phyloP scores from a whole-genome alignment of 2,329 filamentous ascomycete genomes.

The Knufia fluminis region DNA sequence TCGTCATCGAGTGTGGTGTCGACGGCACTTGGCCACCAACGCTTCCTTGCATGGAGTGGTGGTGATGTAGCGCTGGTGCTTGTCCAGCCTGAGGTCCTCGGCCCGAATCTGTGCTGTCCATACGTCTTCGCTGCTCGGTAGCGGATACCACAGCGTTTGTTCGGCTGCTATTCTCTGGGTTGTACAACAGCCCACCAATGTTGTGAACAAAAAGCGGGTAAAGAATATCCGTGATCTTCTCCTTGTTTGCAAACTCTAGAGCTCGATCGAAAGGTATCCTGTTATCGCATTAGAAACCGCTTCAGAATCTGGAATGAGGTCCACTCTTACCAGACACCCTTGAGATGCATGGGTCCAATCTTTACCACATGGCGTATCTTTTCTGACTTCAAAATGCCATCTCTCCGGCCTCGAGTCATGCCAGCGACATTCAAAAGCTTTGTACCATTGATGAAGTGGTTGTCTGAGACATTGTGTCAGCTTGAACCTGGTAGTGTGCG shows the following conservation, averaged over 20 bases:
- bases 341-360: slow-evolving; percentile 97
- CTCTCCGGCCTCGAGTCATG: slow-evolving; percentile 90
- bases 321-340: slow-evolving; percentile 80
- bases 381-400: slow-evolving; percentile 95
- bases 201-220: slow-evolving; percentile 98
- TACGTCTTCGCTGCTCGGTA: slow-evolving; percentile 61
- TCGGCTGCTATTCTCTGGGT: slow-evolving; percentile 76
- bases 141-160: slow-evolving; percentile 83
- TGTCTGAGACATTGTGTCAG: slow-evolving; percentile 51
- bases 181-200: slow-evolving; percentile 86
- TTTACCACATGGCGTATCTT: slow-evolving; percentile 96
- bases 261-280: slow-evolving; percentile 98
- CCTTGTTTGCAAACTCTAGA: slow-evolving; percentile 98
- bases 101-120: slow-evolving; percentile 50
- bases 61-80: slow-evolving; percentile 50
- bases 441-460: slow-evolving; percentile 98
- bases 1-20: slow-evolving; percentile 49
- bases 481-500: neutral
- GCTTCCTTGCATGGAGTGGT: slow-evolving; percentile 58
- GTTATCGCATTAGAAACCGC: slow-evolving; percentile 13
- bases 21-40: slow-evolving; percentile 55
- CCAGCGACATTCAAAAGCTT: slow-evolving; percentile 94
- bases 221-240: slow-evolving; percentile 92
- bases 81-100: slow-evolving; percentile 38
- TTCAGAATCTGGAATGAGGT: slow-evolving; percentile 3